A percentile compares a stretch with the other conserved stretches of the same genome.
Conservation (phyloP, 2,329 filamentous ascomycete species). For the Fusarium nelsonii region DNA sequence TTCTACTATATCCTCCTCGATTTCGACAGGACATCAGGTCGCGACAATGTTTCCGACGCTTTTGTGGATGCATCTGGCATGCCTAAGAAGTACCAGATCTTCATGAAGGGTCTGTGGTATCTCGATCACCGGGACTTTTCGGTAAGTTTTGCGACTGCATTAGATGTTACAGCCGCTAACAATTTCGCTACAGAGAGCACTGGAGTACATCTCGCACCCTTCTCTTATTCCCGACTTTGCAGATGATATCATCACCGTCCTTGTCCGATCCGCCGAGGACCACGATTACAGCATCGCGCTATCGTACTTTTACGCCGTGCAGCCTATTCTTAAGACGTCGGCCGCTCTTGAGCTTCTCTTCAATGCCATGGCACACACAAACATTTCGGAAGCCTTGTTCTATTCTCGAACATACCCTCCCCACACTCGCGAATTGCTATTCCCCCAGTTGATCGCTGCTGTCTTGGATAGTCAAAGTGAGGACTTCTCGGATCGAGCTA, state of each 20-base stretch:
- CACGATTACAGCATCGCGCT: conserved; percentile 75
- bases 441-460: conserved; percentile 73
- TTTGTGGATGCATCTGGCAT: conserved; percentile 75
- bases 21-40: conserved; percentile 67
- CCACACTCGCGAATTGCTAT: conserved; percentile 70
- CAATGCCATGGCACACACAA: conserved; percentile 74
- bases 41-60: conserved; percentile 62
- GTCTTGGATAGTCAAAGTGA: conserved; percentile 62
- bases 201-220: conserved; percentile 83
- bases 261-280: conserved; percentile 71
- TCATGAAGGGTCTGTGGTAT: conserved; percentile 86
- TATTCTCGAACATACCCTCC: conserved; percentile 77
- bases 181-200: conserved; percentile 63
- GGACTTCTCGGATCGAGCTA: conserved; percentile 66
- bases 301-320: conserved; percentile 82
- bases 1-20: conserved; percentile 88
- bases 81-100: conserved; percentile 80
- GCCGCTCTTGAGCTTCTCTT: conserved; percentile 76
- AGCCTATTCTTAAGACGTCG: conserved; percentile 75
- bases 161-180: neutral
- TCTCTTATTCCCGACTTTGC: conserved; percentile 84
- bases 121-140: conserved; percentile 79
- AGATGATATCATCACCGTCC: conserved; percentile 80
- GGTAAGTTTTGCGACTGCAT: conserved; percentile 53
- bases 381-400: conserved; percentile 78